A percentile compares a stretch with the other conserved stretches of the same genome.
phyloP scores from a whole-genome alignment of 257 asterid species.

The Nicotiana obtusifolia region DNA sequence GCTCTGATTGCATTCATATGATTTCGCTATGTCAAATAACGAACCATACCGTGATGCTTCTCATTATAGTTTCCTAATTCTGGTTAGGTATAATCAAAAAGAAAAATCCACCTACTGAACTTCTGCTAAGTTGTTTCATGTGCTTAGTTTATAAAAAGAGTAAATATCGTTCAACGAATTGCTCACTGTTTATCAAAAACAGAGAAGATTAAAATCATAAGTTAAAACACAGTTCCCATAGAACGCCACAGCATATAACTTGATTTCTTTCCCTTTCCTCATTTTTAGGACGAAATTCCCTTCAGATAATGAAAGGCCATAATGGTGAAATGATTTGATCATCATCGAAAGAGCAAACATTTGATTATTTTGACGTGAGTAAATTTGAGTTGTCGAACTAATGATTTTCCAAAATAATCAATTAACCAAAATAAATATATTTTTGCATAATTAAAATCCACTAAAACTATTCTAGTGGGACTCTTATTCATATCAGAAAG shows the following conservation, averaged over 20 bases:
- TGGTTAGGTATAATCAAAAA: not conserved
- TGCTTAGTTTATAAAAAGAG: not conserved
- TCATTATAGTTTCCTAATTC: not conserved
- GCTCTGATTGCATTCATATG: not conserved
- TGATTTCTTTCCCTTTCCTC: not conserved
- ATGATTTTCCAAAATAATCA: too few species aligned
- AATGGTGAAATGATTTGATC: not conserved
- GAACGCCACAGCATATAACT: not conserved
- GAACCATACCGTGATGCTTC: too few species aligned
- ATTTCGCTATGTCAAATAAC: too few species aligned
- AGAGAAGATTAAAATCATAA: not conserved
- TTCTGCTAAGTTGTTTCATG: not conserved
- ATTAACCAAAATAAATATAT: too few species aligned
- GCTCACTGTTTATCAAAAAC: not conserved
- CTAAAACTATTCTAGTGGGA: not conserved
- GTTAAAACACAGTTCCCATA: not conserved
- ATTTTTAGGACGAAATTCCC: not conserved
- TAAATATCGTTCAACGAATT: not conserved
- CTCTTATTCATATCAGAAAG: not conserved
- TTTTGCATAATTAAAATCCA: not conserved
- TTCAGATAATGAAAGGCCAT: too few species aligned
- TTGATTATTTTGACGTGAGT: too few species aligned
- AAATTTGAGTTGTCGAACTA: too few species aligned
- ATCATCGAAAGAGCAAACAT: not conserved
- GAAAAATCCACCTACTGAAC: not conserved